These are phyloP conservation scores for Atkinsonella texensis DNA, from an alignment of 2,329 filamentous ascomycete species.

Conservation along the genomic window DNA sequence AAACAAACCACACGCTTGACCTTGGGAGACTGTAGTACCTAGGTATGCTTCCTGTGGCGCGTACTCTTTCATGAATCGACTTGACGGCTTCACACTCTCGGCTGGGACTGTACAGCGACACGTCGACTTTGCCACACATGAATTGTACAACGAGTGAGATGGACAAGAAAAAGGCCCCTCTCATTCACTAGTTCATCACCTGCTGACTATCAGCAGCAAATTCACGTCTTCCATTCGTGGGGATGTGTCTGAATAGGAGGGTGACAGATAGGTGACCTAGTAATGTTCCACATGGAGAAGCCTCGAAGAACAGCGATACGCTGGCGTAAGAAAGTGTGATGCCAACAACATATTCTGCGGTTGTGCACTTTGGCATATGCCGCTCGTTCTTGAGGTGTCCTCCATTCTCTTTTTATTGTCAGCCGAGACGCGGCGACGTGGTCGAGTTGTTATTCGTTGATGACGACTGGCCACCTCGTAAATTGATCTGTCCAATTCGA, in stretches of 20 bases:
- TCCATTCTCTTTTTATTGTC: not conserved
- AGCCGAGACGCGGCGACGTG: conserved; percentile 5
- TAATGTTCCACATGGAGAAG: too few species aligned
- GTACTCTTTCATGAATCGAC: not conserved
- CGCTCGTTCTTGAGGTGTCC: not conserved
- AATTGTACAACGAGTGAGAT: too few species aligned
- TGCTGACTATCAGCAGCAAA: not conserved
- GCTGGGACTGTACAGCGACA: not conserved
- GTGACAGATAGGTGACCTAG: not conserved
- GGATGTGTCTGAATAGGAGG: not conserved
- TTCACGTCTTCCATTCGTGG: not conserved
- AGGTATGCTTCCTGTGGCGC: not conserved
- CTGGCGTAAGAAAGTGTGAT: not conserved
- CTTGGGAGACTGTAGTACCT: not conserved
- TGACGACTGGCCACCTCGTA: conserved; percentile 36
- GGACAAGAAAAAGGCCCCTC: not conserved
- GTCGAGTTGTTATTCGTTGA: conserved; percentile 9
- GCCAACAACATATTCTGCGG: not conserved
- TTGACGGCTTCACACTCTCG: not conserved
- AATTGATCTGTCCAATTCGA: conserved; percentile 69
- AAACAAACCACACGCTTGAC: too few species aligned
- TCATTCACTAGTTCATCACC: not conserved
- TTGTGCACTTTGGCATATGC: not conserved
- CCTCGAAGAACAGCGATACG: not conserved
- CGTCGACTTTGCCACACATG: not conserved